A percentile compares a stretch with the other conserved stretches of the same genome.
These are phyloP conservation scores for Coemansia sp. DNA, from an alignment of 192 early-diverging fungal species.

Conservation along the genomic window DNA sequence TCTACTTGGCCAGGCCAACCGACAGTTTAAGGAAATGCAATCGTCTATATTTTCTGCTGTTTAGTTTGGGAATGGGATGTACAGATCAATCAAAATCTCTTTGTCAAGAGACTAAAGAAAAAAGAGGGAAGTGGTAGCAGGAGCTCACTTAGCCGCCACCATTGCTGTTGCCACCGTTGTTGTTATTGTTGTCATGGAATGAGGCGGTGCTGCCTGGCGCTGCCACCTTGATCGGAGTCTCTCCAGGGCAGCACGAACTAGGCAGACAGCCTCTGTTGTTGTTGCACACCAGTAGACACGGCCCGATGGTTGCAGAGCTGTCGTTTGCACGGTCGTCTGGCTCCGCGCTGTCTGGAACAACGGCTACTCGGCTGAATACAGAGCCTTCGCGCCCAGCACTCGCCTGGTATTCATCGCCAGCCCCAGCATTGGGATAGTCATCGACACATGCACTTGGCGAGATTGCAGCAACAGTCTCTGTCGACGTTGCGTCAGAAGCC, in stretches of 20 bases:
- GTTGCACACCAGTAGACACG: slow-evolving; percentile 45
- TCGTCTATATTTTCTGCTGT: slow-evolving; percentile 9
- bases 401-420: neutral
- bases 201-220: neutral
- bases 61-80: slow-evolving; percentile 1
- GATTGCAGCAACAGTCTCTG: neutral
- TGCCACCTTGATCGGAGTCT: slow-evolving; percentile 49
- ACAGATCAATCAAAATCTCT: neutral
- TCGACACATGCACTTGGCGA: neutral
- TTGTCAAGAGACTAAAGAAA: neutral
- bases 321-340: slow-evolving; percentile 9
- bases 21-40: slow-evolving; percentile 53
- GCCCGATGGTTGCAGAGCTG: slow-evolving; percentile 40
- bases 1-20: slow-evolving; percentile 41
- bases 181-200: neutral
- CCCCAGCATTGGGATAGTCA: neutral
- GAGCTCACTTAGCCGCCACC: neutral
- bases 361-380: slow-evolving; percentile 38
- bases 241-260: slow-evolving; percentile 49
- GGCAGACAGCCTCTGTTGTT: slow-evolving; percentile 34
- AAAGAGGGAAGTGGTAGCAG: neutral
- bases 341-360: slow-evolving; percentile 24
- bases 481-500: neutral
- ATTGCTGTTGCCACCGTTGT: slow-evolving; percentile 2
- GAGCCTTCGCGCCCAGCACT: slow-evolving; percentile 27